phyloP scores from a whole-genome alignment of 176 grass and related monocot species.

The Aegilops umbellulata region DNA sequence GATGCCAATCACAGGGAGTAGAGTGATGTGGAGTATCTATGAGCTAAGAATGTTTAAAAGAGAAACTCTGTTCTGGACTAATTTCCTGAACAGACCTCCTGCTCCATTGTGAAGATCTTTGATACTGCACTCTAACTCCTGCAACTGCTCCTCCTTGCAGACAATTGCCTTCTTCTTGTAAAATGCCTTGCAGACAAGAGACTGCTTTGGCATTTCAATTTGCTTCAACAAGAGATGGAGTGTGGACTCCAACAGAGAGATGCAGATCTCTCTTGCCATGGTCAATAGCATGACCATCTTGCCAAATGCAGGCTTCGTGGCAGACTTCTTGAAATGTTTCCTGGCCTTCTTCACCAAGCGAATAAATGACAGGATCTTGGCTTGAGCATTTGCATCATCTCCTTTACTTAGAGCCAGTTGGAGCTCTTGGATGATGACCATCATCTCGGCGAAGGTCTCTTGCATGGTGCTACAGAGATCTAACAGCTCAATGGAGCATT shows the following conservation, averaged over 20 bases:
- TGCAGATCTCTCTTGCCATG: conserved; percentile 7
- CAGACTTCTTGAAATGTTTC: conserved; percentile 27
- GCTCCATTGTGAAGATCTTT: conserved; percentile 23
- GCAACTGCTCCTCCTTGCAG: conserved; percentile 26
- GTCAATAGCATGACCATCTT: not conserved
- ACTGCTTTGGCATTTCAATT: conserved; percentile 14
- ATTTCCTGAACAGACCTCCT: conserved; percentile 9
- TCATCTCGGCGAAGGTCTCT: conserved; percentile 26
- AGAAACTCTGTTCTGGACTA: conserved; percentile 38
- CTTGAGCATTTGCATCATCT: not conserved
- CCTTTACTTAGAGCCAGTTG: conserved; percentile 30
- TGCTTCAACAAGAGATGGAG: conserved; percentile 10
- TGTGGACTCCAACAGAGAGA: conserved; percentile 23
- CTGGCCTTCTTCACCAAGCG: conserved; percentile 16
- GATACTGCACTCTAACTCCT: conserved; percentile 13
- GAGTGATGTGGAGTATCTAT: not conserved
- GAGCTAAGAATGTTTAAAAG: conserved; percentile 32
- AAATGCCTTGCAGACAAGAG: conserved; percentile 25
- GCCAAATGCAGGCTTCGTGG: not conserved
- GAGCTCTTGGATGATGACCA: conserved; percentile 23
- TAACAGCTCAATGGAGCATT: conserved; percentile 27
- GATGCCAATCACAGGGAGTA: conserved; percentile 8
- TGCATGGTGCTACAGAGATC: conserved; percentile 42
- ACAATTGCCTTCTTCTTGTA: conserved; percentile 13
- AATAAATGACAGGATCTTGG: conserved; percentile 11